phyloP scores from a whole-genome alignment of 2,329 filamentous ascomycete genomes.

The Beauveria sp. region DNA sequence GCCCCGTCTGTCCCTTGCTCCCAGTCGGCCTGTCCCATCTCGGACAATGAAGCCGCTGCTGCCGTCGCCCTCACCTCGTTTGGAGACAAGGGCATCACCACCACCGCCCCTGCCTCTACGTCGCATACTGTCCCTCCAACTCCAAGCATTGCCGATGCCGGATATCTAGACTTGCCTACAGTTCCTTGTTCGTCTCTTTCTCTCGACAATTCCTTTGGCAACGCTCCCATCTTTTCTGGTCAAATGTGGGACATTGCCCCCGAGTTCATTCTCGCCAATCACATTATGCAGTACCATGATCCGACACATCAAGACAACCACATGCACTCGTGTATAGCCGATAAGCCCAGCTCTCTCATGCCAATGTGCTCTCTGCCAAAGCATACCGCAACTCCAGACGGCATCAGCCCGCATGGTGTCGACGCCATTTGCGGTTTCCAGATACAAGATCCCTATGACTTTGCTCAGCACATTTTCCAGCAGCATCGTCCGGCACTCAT shows the following conservation, averaged over 20 bases:
- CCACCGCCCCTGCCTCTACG: slow-evolving; percentile 10
- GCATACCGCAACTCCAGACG: slow-evolving; percentile 10
- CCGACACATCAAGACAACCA: slow-evolving; percentile 18
- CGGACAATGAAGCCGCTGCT: slow-evolving; percentile 19
- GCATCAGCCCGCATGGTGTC: slow-evolving; percentile 14
- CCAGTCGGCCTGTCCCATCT: slow-evolving; percentile 16
- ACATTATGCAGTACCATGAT: slow-evolving; percentile 24
- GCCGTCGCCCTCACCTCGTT: slow-evolving; percentile 25
- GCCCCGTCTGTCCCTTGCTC: slow-evolving; percentile 28
- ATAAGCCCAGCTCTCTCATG: slow-evolving; percentile 19
- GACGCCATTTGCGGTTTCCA: slow-evolving; percentile 22
- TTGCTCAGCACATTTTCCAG: slow-evolving; percentile 23
- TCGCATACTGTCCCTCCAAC: slow-evolving; percentile 12
- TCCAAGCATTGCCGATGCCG: slow-evolving; percentile 6
- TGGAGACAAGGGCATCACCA: slow-evolving; percentile 16
- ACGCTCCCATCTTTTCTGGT: slow-evolving; percentile 1
- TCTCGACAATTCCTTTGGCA: slow-evolving; percentile 12
- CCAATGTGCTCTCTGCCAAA: slow-evolving; percentile 22
- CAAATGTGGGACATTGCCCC: slow-evolving; percentile 15
- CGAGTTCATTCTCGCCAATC: slow-evolving; percentile 20
- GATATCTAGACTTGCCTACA: slow-evolving; percentile 11
- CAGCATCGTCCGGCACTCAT: slow-evolving; percentile 18
- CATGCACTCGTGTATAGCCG: slow-evolving; percentile 20
- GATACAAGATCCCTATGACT: slow-evolving; percentile 20
- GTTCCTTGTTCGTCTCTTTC: slow-evolving; percentile 18